Evolutionary conservation across 208 protist genomes (phyloP).

Genomic region (Willaertia magna): DNA sequence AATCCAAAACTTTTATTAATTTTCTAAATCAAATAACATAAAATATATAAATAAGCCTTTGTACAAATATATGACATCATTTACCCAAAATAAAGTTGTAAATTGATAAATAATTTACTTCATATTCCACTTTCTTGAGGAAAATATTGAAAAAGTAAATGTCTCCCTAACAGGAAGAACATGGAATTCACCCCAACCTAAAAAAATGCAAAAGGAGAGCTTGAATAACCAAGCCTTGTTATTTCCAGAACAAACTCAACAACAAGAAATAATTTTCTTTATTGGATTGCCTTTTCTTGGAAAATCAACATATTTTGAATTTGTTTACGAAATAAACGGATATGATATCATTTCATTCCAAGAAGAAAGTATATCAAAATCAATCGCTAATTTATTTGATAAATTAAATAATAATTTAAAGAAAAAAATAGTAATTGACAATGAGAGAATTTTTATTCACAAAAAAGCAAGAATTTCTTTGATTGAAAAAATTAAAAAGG

Average conservation of each 20-base stretch:
- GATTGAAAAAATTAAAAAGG: not conserved
- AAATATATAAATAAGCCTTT: too few relatives aligned
- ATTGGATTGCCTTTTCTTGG: not conserved
- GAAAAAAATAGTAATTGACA: not conserved
- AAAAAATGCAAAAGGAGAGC: too few relatives aligned
- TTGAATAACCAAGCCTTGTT: too few relatives aligned
- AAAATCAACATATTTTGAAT: not conserved
- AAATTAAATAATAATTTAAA: not conserved
- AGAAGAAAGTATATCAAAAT: not conserved
- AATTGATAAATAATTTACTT: too few relatives aligned
- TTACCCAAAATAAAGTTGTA: too few relatives aligned
- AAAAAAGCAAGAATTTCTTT: not conserved
- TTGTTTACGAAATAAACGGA: not conserved
- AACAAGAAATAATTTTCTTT: too few relatives aligned
- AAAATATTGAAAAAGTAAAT: too few relatives aligned
- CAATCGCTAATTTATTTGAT: not conserved
- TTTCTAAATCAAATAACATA: not conserved
- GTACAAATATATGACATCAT: too few relatives aligned
- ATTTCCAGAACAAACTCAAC: too few relatives aligned
- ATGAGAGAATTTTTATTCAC: not conserved
- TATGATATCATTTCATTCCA: not conserved
- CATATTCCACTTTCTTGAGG: too few relatives aligned
- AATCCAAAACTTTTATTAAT: constrained; percentile 3
- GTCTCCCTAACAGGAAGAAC: too few relatives aligned
- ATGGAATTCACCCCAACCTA: too few relatives aligned